Conservation (phyloP, 768 basidiomycete species). For the Leccinum rimulosum region DNA sequence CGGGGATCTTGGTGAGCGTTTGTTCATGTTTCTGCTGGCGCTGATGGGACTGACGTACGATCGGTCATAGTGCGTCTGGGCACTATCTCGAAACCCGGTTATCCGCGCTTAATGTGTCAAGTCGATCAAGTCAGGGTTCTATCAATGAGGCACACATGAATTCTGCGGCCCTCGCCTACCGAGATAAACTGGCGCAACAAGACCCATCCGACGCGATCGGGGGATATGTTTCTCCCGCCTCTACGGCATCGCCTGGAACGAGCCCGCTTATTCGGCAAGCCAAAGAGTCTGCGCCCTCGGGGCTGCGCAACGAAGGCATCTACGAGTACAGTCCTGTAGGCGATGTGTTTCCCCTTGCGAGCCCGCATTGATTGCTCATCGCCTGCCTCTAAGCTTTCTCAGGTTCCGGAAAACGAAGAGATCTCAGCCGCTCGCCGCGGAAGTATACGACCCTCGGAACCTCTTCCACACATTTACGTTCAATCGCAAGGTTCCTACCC, state of each 20-base stretch:
- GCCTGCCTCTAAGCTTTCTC: conserved; percentile 13
- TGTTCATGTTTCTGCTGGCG: conserved; percentile 19
- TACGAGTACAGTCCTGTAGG: conserved; percentile 29
- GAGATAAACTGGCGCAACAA: conserved; percentile 29
- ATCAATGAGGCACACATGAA: conserved; percentile 30
- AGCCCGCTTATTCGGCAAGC: conserved; percentile 31
- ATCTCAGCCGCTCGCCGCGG: conserved; percentile 23
- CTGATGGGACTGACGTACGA: conserved; percentile 20
- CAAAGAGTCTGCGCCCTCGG: conserved; percentile 23
- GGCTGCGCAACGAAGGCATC: conserved; percentile 23
- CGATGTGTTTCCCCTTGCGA: background rate
- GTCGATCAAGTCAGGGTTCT: conserved; percentile 33
- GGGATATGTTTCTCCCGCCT: conserved; percentile 43
- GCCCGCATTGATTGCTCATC: conserved; percentile 1
- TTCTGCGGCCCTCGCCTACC: conserved; percentile 20
- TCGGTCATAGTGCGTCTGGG: conserved; percentile 29
- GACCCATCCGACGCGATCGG: conserved; percentile 19
- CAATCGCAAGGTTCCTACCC: conserved; percentile 18
- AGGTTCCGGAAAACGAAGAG: conserved; percentile 24
- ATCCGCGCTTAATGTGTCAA: conserved; percentile 31
- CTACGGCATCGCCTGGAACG: conserved; percentile 42
- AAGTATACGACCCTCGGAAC: conserved; percentile 23
- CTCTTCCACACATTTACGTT: conserved; percentile 24
- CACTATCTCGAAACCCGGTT: conserved; percentile 28
- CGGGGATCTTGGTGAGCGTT: conserved; percentile 31